Evolutionary conservation across 805 yeast species (phyloP).

Genomic region (Candida nonsorbophila): DNA sequence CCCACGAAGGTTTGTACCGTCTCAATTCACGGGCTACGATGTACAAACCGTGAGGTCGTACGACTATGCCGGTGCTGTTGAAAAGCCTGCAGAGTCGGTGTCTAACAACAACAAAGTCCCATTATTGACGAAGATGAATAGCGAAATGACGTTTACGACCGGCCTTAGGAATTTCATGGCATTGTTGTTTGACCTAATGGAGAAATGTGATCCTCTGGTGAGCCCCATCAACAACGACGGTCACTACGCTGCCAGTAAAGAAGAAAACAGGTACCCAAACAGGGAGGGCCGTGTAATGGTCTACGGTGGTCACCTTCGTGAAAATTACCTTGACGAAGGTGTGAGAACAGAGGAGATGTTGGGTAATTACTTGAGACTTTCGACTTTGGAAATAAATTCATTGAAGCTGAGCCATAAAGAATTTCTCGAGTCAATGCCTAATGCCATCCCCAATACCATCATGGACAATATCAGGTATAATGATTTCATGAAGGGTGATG

Average conservation of each 20-base stretch:
- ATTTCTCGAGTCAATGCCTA: constrained; percentile 17
- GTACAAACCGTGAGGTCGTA: neutral
- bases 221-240: constrained; percentile 18
- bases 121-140: constrained; percentile 4
- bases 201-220: constrained; percentile 16
- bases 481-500: constrained; percentile 30
- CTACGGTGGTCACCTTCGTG: constrained; percentile 32
- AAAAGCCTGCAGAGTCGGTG: too few relatives aligned
- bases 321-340: constrained; percentile 22
- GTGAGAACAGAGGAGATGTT: constrained; percentile 22
- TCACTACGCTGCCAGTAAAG: constrained; percentile 17
- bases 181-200: constrained; percentile 12
- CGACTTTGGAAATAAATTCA: constrained; percentile 12
- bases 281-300: constrained; percentile 20
- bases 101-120: too few relatives aligned
- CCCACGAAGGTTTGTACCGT: too few relatives aligned
- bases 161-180: constrained; percentile 13
- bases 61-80: too few relatives aligned
- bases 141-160: constrained; percentile 5
- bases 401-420: constrained; percentile 16
- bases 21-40: too few relatives aligned
- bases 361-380: constrained; percentile 14
- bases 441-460: constrained; percentile 16
- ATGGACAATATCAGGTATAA: constrained; percentile 14
- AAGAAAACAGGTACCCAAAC: constrained; percentile 13